Conservation (phyloP, 31 red algal genomes). For the Porphyra umbilicalis region DNA sequence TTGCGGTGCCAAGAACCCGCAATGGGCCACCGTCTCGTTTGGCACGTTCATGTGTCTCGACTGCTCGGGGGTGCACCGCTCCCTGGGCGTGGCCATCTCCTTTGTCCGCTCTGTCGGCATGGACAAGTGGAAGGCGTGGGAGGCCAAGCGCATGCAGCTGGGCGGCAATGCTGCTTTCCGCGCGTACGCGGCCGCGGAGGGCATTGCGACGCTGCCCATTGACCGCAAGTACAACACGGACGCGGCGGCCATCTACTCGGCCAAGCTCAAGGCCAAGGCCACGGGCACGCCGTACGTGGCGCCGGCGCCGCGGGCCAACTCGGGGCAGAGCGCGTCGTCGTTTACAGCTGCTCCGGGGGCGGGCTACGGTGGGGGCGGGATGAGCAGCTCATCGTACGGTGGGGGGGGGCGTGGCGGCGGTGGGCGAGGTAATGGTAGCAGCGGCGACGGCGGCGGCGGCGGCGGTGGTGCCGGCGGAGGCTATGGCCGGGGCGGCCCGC, state of each 20-base stretch:
- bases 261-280: conserved; percentile 53
- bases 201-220: conserved; percentile 47
- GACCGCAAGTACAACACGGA: conserved; percentile 70
- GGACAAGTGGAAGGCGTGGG: conserved; percentile 91
- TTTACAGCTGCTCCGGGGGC: conserved; percentile 13
- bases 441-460: conserved; percentile 9
- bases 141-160: conserved; percentile 75
- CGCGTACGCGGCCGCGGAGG: conserved; percentile 48
- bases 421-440: conserved; percentile 9
- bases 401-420: not conserved
- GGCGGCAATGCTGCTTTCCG: conserved; percentile 77
- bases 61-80: conserved; percentile 84
- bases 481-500: not conserved
- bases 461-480: conserved; percentile 14
- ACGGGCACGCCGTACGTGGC: conserved; percentile 66
- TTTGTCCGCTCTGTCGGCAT: conserved; percentile 89
- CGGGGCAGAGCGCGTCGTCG: conserved; percentile 36
- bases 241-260: conserved; percentile 73
- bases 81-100: conserved; percentile 83
- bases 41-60: conserved; percentile 97
- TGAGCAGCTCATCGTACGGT: conserved; percentile 3
- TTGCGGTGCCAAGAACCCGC: conserved; percentile 46
- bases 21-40: conserved; percentile 96
- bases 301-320: conserved; percentile 11
- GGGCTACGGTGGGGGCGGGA: conserved; percentile 22